Conservation (phyloP, 768 basidiomycete species). For the Multifurca ochricompacta region DNA sequence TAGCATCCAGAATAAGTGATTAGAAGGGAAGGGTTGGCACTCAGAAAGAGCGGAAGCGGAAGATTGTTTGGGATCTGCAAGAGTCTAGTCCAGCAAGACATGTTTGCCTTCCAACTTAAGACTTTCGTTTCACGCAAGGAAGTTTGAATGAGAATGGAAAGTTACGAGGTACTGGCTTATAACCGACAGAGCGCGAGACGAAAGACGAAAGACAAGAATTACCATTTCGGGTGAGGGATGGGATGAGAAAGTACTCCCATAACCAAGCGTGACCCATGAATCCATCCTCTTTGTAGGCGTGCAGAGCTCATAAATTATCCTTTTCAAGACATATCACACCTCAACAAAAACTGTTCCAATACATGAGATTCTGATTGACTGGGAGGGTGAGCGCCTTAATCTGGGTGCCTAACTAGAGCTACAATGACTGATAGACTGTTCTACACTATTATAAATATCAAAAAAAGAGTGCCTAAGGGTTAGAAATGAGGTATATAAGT, state of each 20-base stretch:
- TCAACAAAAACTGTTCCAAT: neutral
- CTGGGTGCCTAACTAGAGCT: neutral
- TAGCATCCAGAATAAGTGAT: neutral
- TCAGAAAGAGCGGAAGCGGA: too few species aligned
- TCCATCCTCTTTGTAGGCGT: too few species aligned
- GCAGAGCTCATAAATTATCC: neutral
- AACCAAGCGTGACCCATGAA: neutral
- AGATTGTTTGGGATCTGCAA: too few species aligned
- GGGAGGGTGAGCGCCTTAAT: neutral
- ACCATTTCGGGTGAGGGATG: neutral
- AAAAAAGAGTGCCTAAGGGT: neutral
- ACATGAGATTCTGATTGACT: neutral
- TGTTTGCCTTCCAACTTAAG: too few species aligned
- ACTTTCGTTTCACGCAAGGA: neutral
- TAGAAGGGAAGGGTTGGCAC: neutral
- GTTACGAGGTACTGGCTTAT: too few species aligned
- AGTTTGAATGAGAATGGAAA: neutral
- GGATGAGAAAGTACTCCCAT: neutral
- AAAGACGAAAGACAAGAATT: neutral
- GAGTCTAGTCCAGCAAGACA: too few species aligned
- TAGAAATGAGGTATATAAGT: neutral
- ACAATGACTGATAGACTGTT: neutral
- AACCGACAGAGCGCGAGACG: too few species aligned
- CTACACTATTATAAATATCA: neutral
- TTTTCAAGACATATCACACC: too few species aligned